Evolutionary conservation across 768 basidiomycete genomes (phyloP).

Genomic region (Russula olivacea): DNA sequence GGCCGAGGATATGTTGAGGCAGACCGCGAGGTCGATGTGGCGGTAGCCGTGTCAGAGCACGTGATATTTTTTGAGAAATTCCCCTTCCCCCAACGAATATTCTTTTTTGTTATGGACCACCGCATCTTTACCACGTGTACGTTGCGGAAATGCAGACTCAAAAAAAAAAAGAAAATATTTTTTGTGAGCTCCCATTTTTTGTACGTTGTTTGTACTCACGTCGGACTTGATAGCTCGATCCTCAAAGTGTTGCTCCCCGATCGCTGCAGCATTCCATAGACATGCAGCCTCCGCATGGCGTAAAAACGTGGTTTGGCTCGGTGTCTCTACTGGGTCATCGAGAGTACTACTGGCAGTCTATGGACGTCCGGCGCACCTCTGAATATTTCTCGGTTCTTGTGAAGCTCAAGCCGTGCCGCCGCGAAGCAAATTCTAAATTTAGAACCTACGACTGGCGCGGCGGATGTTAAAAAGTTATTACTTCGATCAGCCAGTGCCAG

Average conservation of each 20-base stretch:
- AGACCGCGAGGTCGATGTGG: no score
- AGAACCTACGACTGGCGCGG: neutral
- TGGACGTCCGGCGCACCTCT: neutral
- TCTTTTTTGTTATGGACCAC: no score
- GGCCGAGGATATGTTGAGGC: neutral
- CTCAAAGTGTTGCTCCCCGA: neutral
- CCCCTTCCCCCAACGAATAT: no score
- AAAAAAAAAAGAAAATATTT: no score
- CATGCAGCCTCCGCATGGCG: neutral
- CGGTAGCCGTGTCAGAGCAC: no score
- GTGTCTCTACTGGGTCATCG: neutral
- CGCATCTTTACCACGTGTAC: no score
- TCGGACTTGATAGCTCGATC: neutral
- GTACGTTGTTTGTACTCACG: no score
- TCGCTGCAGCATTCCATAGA: neutral
- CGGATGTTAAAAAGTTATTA: neutral
- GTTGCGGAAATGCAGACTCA: no score
- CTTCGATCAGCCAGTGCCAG: neutral
- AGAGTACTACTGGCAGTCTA: neutral
- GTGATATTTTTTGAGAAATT: no score
- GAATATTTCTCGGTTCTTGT: neutral
- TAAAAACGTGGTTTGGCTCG: neutral
- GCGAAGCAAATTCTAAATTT: neutral
- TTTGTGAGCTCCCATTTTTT: no score
- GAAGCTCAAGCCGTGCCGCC: neutral